A percentile compares a stretch with the other conserved stretches of the same genome.
These are phyloP conservation scores for Populus hybrid DNA, from an alignment of 441 rosid genomes.

Conservation along the genomic window DNA sequence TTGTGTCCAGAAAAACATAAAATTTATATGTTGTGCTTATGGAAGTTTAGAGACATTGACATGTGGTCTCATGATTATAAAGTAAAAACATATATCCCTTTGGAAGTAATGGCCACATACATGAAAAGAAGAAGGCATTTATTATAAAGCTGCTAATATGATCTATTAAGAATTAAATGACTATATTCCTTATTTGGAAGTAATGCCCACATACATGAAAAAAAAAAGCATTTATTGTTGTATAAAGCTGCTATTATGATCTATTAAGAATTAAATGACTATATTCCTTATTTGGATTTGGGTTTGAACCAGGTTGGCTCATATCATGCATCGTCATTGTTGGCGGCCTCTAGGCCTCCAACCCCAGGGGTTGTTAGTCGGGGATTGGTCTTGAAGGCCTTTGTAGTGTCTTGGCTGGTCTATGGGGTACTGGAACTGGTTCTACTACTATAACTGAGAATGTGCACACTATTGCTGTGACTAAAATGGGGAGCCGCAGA, in stretches of 20 bases:
- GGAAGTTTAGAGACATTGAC: not conserved
- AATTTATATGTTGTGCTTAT: not conserved
- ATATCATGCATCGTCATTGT: slow-evolving; percentile 84
- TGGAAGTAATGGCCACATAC: not conserved
- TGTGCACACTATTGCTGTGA: slow-evolving; percentile 95
- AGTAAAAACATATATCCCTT: not conserved
- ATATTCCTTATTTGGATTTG: slow-evolving; percentile 9
- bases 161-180: not conserved
- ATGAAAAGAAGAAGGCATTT: not conserved
- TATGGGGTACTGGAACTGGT: slow-evolving; percentile 98
- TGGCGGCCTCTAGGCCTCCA: slow-evolving; percentile 93
- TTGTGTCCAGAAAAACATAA: not conserved
- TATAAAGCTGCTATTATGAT: not conserved
- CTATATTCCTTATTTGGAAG: not conserved
- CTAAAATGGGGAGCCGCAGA: slow-evolving; percentile 98
- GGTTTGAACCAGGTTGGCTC: slow-evolving; percentile 72
- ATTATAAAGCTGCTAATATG: not conserved
- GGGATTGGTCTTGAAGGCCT: slow-evolving; percentile 92
- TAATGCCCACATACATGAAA: too few relatives aligned
- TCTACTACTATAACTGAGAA: slow-evolving; percentile 93
- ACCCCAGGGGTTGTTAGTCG: slow-evolving; percentile 85
- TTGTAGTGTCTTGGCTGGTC: slow-evolving; percentile 85
- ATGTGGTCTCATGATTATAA: not conserved
- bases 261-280: not conserved
- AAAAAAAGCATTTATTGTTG: not conserved